phyloP scores from a whole-genome alignment of 2,329 filamentous ascomycete genomes.

The Penicillium corylophilum region DNA sequence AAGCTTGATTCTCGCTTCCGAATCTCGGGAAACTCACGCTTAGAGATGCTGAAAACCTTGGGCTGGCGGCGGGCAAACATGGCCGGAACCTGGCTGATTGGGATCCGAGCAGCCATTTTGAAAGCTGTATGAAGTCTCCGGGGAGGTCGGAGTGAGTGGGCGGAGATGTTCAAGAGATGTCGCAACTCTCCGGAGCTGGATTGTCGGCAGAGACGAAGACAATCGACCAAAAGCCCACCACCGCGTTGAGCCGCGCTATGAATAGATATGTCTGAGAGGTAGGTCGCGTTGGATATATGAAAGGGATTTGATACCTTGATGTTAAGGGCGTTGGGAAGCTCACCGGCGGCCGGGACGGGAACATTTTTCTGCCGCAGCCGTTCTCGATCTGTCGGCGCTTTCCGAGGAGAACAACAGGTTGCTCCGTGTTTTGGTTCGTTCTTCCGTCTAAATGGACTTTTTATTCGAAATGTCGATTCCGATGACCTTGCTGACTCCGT shows the following conservation, averaged over 20 bases:
- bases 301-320: constrained; percentile 19
- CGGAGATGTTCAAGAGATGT: constrained; percentile 15
- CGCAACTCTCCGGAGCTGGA: constrained; percentile 22
- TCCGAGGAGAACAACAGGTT: constrained; percentile 26
- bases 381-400: constrained; percentile 21
- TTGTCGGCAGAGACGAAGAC: constrained; percentile 21
- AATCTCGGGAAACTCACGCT: constrained; percentile 33
- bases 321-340: constrained; percentile 42
- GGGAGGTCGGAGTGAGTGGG: constrained; percentile 11
- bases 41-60: constrained; percentile 27
- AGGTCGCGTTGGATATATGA: constrained; percentile 8
- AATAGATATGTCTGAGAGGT: constrained; percentile 11
- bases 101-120: constrained; percentile 37
- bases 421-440: constrained; percentile 16
- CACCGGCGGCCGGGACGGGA: constrained; percentile 41
- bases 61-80: constrained; percentile 38
- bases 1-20: background rate
- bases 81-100: constrained; percentile 33
- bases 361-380: constrained; percentile 41
- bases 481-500: constrained; percentile 13
- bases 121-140: constrained; percentile 6
- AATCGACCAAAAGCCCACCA: constrained; percentile 29
- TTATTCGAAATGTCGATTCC: background rate
- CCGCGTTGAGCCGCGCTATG: constrained; percentile 21
- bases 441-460: background rate